These are phyloP conservation scores for Thymus quinquecostatus DNA, from an alignment of 257 asterid species.

Conservation along the genomic window DNA sequence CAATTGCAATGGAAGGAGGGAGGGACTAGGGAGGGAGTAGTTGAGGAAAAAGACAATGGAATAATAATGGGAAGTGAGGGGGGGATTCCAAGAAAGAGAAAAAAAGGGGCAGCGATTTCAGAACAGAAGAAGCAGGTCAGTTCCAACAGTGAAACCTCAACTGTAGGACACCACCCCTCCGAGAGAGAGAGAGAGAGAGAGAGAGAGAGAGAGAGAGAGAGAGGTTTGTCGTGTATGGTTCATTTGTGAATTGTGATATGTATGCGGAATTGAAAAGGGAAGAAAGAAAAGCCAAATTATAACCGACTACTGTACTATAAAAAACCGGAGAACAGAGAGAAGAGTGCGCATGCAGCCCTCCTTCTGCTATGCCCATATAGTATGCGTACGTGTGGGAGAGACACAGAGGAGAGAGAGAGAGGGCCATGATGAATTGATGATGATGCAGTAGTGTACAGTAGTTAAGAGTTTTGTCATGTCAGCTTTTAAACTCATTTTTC, in stretches of 20 bases:
- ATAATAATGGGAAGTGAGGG: too few relatives aligned
- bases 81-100: constrained; percentile 31
- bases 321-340: constrained; percentile 31
- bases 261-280: constrained; percentile 20
- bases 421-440: too few relatives aligned
- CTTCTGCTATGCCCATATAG: too few relatives aligned
- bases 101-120: constrained; percentile 24
- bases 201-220: too few relatives aligned
- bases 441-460: too few relatives aligned
- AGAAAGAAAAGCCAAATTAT: constrained; percentile 28
- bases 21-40: constrained; percentile 29
- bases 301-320: constrained; percentile 37
- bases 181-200: not conserved
- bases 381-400: too few relatives aligned
- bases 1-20: not conserved
- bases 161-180: constrained; percentile 16
- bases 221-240: too few relatives aligned
- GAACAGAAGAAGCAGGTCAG: constrained; percentile 26
- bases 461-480: too few relatives aligned
- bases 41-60: constrained; percentile 17
- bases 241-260: too few relatives aligned
- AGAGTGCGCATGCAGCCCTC: too few relatives aligned
- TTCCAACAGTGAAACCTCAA: constrained; percentile 39
- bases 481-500: too few relatives aligned
- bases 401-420: too few relatives aligned